phyloP scores from a whole-genome alignment of 768 basidiomycete genomes.

The Tricholoma sp. region DNA sequence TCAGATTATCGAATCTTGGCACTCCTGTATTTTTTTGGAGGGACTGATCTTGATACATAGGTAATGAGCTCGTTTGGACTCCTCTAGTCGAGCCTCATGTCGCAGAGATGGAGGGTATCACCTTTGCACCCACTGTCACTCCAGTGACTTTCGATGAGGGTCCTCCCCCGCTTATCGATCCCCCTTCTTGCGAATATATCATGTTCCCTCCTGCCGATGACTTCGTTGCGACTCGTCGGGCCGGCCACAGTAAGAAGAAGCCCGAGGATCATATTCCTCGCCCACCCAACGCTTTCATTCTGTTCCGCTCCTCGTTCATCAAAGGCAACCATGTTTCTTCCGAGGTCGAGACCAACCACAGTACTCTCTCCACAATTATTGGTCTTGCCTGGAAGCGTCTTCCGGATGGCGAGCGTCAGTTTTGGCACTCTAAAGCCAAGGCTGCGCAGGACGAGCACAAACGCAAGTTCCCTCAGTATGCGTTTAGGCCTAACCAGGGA shows the following conservation, averaged over 20 bases:
- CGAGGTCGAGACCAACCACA: slow-evolving; percentile 77
- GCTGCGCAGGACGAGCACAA: slow-evolving; percentile 69
- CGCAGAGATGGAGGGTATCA: slow-evolving; percentile 29
- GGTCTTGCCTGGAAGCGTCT: slow-evolving; percentile 80
- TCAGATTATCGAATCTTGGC: slow-evolving; percentile 18
- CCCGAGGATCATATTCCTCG: slow-evolving; percentile 75
- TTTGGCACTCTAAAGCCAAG: slow-evolving; percentile 77
- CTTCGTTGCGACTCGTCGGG: slow-evolving; percentile 32
- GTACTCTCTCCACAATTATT: slow-evolving; percentile 80
- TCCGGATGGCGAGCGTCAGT: slow-evolving; percentile 65
- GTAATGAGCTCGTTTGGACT: slow-evolving; percentile 43
- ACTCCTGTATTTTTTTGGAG: background rate
- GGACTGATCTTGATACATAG: slow-evolving; percentile 20
- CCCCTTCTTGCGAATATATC: slow-evolving; percentile 35
- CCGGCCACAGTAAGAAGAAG: slow-evolving; percentile 64
- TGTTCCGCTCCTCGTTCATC: slow-evolving; percentile 81
- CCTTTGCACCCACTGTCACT: slow-evolving; percentile 56
- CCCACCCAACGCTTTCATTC: slow-evolving; percentile 82
- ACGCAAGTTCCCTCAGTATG: slow-evolving; percentile 69
- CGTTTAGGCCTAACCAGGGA: slow-evolving; percentile 61
- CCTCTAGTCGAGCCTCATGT: slow-evolving; percentile 33
- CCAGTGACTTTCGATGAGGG: slow-evolving; percentile 52
- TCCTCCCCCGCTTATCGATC: slow-evolving; percentile 32
- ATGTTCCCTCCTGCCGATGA: slow-evolving; percentile 54
- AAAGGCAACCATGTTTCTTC: slow-evolving; percentile 73